Percentiles rank a stretch among this genome's conserved stretches.
Conservation (phyloP, 169 alveolate genomes). For the Sarcocystis neurona region DNA sequence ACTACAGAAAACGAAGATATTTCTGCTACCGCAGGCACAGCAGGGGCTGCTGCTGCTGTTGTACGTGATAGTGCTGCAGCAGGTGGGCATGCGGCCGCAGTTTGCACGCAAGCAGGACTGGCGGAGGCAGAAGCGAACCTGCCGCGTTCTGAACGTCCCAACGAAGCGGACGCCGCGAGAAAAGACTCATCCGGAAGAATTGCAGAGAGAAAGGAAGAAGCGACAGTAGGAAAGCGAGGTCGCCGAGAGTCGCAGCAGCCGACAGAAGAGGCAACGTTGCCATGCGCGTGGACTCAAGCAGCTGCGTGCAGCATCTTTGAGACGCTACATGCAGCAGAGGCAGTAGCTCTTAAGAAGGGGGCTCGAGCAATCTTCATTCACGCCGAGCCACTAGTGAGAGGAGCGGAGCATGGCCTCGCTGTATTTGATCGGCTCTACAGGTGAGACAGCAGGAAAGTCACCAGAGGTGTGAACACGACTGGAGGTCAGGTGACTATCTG, state of each 20-base stretch:
- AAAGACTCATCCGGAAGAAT: no score
- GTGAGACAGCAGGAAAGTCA: no score
- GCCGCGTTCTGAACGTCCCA: background rate
- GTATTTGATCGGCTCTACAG: conserved; percentile 36
- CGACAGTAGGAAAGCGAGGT: background rate
- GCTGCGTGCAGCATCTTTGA: conserved; percentile 27
- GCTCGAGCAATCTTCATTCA: background rate
- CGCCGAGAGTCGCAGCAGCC: background rate
- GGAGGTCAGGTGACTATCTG: no score
- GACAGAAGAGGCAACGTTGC: background rate
- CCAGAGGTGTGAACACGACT: no score
- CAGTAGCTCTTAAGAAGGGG: background rate
- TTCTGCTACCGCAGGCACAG: no score
- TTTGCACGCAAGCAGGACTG: background rate
- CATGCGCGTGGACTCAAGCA: background rate
- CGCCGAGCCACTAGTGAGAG: background rate
- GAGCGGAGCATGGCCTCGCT: conserved; percentile 24
- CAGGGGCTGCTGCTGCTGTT: background rate
- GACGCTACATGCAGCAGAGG: conserved; percentile 50
- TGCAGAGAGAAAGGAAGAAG: background rate
- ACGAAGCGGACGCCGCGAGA: background rate
- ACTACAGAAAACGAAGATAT: no score
- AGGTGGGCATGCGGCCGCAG: background rate
- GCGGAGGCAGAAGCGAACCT: background rate
- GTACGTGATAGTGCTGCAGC: background rate